Evolutionary conservation across 371 early-diverging fungal genomes (phyloP), one percentile per base, ranked within the genome.

Genomic region (Rhizopus stolonifer): DNA sequence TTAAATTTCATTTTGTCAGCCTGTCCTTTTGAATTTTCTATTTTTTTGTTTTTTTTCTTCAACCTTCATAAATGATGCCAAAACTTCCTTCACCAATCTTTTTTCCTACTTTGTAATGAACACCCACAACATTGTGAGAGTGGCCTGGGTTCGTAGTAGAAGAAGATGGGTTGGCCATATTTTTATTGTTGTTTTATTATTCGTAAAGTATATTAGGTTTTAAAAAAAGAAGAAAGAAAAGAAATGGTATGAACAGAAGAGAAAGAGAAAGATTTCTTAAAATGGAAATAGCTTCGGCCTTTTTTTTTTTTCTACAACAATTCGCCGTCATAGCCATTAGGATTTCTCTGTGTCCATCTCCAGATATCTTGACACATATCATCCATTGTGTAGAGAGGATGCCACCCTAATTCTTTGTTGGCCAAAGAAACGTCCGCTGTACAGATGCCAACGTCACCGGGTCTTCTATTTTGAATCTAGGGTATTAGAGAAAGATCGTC

Each of bases 61-160:
- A n/a, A n/a, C n/a, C n/a, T n/a, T n/a, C n/a, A n/a, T n/a, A n/a
- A 54, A 95, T 93, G 67, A 93, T 87, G 36, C 96, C 96, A 80
- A 95, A 95, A 63, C 86, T 86, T 21, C 96, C 96, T 68, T 95
- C 95, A 24, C 95, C 96, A 72, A 95, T 87, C 76, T 92, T 92
- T 67, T 85, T 85, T 46, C 93, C 93, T 21, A 95, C 93, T 58
- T 81, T 87, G 69, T 90, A 95, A 65, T 94, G 95, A 15, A 91
- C 91, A n/a, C 96, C 95, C 25, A 95, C 93, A 29, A 82, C 76
- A 49, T 78, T 82, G n/a, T n/a, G n/a, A 36, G 64, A 64, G 33
- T 58, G 52, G 45, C 56, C 55, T 48, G 64, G 60, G 52, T 46
- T 59, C 15, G 64, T 40, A 31, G 56, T 53, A 21, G 60, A 52